Evolutionary conservation across 306 rosid genomes (phyloP).

Genomic region (Inga oerstediana): DNA sequence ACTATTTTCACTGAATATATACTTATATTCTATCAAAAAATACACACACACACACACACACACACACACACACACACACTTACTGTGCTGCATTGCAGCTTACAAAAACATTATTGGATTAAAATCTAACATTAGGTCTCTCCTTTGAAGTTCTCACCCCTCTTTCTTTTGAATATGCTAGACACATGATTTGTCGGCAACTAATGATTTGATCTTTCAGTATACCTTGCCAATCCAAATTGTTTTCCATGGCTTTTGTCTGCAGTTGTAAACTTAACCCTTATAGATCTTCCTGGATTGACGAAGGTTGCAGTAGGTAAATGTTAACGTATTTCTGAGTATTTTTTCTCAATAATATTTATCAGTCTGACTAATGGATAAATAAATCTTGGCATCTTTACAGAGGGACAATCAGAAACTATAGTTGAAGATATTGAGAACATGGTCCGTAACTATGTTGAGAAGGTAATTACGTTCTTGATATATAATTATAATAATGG

Average conservation of each 20-base stretch:
- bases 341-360: conserved; percentile 6
- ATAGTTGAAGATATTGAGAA: conserved; percentile 97
- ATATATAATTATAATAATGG: conserved; percentile 1
- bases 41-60: too few relatives aligned
- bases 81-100: conserved; percentile 8
- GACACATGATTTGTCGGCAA: not conserved
- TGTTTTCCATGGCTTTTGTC: conserved; percentile 35
- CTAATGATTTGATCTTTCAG: conserved; percentile 11
- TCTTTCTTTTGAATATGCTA: not conserved
- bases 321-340: conserved; percentile 15
- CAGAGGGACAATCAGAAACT: conserved; percentile 92
- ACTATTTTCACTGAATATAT: conserved; percentile 13
- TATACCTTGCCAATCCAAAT: conserved; percentile 23
- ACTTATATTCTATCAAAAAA: not conserved
- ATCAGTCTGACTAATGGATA: conserved; percentile 20
- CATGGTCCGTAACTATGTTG: conserved; percentile 97
- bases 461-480: conserved; percentile 67
- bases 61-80: too few relatives aligned
- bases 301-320: conserved; percentile 99
- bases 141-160: not conserved
- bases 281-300: conserved; percentile 97
- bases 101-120: not conserved
- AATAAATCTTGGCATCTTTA: conserved; percentile 35
- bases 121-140: conserved; percentile 2
- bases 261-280: conserved; percentile 98